Evolutionary conservation across 106 monocot species (phyloP).

Genomic region (Ottelia alismoides): DNA sequence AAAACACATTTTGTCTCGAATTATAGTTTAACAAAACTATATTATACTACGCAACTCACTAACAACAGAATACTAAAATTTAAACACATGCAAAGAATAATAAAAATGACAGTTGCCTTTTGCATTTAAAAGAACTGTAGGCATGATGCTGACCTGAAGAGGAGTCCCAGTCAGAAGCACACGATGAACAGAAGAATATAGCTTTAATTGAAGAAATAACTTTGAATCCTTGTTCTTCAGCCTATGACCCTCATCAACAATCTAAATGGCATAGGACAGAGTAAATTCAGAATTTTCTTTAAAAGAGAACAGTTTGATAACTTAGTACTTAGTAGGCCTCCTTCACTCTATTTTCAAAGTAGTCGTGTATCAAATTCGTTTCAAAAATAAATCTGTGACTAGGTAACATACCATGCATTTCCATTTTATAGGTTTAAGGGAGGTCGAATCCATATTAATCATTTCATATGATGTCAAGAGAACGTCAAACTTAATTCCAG

Average conservation of each 20-base stretch:
- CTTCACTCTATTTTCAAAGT: no score
- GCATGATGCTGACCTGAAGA: constrained; percentile 94
- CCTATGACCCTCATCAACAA: constrained; percentile 97
- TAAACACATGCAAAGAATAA: no score
- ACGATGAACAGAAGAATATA: constrained; percentile 79
- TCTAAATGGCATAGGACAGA: no score
- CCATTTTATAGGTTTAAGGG: constrained; percentile 77
- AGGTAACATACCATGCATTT: constrained; percentile 67
- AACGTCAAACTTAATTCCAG: constrained; percentile 86
- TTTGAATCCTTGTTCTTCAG: constrained; percentile 99
- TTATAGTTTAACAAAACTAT: no score
- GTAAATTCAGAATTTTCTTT: neutral
- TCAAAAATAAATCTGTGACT: constrained; percentile 2
- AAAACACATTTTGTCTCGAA: no score
- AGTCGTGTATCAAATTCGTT: no score
- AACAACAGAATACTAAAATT: no score
- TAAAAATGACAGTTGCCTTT: no score
- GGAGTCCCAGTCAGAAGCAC: constrained; percentile 96
- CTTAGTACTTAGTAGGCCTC: no score
- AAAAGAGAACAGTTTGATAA: no score
- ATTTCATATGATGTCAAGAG: constrained; percentile 98
- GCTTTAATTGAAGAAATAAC: constrained; percentile 82
- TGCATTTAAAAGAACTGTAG: no score
- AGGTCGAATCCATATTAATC: constrained; percentile 86
- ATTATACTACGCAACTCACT: no score